Base-by-base conservation (phyloP, 805 yeast species). In the Brettanomyces custersianus region DNA sequence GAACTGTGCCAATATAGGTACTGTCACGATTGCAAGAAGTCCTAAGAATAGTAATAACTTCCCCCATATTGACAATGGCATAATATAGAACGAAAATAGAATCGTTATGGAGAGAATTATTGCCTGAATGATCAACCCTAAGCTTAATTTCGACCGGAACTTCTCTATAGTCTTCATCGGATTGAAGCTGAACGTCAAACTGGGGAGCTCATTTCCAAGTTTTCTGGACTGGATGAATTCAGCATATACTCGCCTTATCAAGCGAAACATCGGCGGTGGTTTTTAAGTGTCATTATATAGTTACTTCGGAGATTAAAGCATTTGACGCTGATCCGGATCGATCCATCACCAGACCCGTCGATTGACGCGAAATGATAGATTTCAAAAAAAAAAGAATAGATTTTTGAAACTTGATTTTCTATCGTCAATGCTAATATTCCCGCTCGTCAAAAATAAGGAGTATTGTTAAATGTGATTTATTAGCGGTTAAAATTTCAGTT, bases 1-100 rank as follows among this genome's bases (percentile, higher is more conserved):
- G 57, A 90, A 87, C 57, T 90, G 97, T 6, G 82, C 70, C 1
- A 94, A 80, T 35, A 82, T 56, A 9, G 98, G 98, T 11, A 87
- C 54, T 28, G 66, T 50, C 34, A 81, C 60, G 17, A 70, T 29
- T 13, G 38, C 24, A 13, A 40, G 10, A 5, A 45, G 36, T 1
- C 32, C 33, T 3, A 37, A 7, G 10, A 47, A 36, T 5, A 52
- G 10, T 0, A 46, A 16, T 5, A 47, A 21, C 34, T 52, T 54
- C 18, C 40, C 7, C 10, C 42, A 2, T 2, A 44, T 10, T 11
- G 49, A 29, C 3, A 48, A 29, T 1, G 52, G 54, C 37, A 47
- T 36, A 15, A 56, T 51, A 20, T 27, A 30, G 7, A 56, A 40
- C 12, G 54, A 52, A 33, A 51, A 54, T 5, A 43, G 9, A 21